Conservation (phyloP, 768 basidiomycete species). For the Suillus spraguei region DNA sequence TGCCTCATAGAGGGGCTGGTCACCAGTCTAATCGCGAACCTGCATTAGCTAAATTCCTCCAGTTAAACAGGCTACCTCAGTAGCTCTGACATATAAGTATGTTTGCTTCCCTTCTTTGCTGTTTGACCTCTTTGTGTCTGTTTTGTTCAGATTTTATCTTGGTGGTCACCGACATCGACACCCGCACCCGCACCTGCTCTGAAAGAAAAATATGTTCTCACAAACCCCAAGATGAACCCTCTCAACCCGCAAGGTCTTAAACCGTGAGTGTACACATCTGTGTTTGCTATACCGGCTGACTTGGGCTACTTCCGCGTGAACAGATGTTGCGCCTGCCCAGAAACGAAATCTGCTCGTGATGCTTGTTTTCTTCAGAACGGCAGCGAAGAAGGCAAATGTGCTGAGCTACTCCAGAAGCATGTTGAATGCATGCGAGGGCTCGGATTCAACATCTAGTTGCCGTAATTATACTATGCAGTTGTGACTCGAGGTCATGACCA, state of each 20-base stretch:
- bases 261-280: constrained; percentile 59
- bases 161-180: constrained; percentile 57
- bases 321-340: constrained; percentile 96
- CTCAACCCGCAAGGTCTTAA: constrained; percentile 94
- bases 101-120: too few relatives aligned
- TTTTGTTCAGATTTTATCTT: constrained; percentile 46
- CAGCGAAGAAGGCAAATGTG: constrained; percentile 78
- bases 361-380: constrained; percentile 84
- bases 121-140: not conserved
- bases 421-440: constrained; percentile 90
- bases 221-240: constrained; percentile 81
- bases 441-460: constrained; percentile 77
- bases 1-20: too few relatives aligned
- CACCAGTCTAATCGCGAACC: constrained; percentile 6
- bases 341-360: constrained; percentile 91
- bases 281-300: not conserved
- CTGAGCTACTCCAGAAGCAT: constrained; percentile 76
- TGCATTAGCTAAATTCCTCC: too few relatives aligned
- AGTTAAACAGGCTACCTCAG: too few relatives aligned
- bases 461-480: not conserved
- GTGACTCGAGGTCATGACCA: too few relatives aligned
- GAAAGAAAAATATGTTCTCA: constrained; percentile 62
- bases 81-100: too few relatives aligned
- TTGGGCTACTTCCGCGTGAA: not conserved
- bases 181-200: constrained; percentile 27